A percentile compares a stretch with the other conserved stretches of the same genome.
These are phyloP conservation scores for Raphanus hybrid DNA, from an alignment of 441 rosid genomes.

Conservation along the genomic window DNA sequence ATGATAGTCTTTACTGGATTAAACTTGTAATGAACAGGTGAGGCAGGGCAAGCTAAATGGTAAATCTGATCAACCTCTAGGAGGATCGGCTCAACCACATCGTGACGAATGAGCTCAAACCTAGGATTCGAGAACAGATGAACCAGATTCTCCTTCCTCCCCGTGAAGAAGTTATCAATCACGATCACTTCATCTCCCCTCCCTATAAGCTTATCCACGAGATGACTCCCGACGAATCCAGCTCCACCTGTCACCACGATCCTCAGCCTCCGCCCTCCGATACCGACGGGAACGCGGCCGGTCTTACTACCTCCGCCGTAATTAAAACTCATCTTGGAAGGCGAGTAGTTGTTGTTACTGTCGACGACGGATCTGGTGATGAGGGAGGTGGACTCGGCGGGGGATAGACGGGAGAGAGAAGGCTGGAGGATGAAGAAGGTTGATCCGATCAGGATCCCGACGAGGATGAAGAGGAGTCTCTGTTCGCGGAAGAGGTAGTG, in stretches of 20 bases:
- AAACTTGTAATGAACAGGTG: slow-evolving; percentile 92
- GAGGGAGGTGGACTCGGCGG: slow-evolving; percentile 50
- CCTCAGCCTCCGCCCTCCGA: slow-evolving; percentile 66
- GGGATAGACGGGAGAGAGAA: slow-evolving; percentile 65
- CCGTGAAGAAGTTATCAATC: slow-evolving; percentile 93
- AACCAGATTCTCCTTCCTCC: slow-evolving; percentile 86
- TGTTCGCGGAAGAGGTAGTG: slow-evolving; percentile 82
- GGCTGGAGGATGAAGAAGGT: slow-evolving; percentile 90
- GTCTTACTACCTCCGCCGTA: slow-evolving; percentile 24
- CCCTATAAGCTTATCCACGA: slow-evolving; percentile 90
- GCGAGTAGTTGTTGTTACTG: slow-evolving; percentile 1
- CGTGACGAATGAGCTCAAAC: slow-evolving; percentile 84
- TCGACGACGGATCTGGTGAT: slow-evolving; percentile 43
- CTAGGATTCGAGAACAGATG: slow-evolving; percentile 79
- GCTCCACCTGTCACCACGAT: slow-evolving; percentile 96
- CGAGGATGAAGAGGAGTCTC: slow-evolving; percentile 83
- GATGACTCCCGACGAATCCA: slow-evolving; percentile 96
- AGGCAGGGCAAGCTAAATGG: slow-evolving; percentile 81
- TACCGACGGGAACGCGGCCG: slow-evolving; percentile 76
- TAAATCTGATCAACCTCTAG: slow-evolving; percentile 83
- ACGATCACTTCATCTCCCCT: slow-evolving; percentile 95
- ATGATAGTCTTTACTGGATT: slow-evolving; percentile 98
- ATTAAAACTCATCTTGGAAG: slow-evolving; percentile 26
- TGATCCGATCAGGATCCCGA: slow-evolving; percentile 88
- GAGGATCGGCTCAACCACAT: slow-evolving; percentile 75